Evolutionary conservation across 768 basidiomycete species (phyloP), one percentile per base, ranked within the genome.

Genomic region (Podaxis sp.): DNA sequence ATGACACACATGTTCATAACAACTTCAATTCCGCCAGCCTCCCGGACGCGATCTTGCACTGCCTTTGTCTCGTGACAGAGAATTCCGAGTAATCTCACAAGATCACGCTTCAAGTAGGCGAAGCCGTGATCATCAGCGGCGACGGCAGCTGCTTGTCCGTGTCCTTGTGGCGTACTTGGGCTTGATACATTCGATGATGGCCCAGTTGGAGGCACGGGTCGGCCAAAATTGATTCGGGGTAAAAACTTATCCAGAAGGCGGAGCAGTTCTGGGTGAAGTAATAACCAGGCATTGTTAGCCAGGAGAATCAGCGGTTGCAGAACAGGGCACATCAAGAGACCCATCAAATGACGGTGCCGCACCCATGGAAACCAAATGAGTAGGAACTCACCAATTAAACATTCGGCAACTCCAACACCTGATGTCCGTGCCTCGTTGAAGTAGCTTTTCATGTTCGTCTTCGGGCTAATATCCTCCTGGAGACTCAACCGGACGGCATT

Each of bases 1-100:
- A 94, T 79, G 17, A 93, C 92, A 73, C 94, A 96, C 75, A 95
- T 80, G 70, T 90, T 91, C 85, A 97, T 87, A 17, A 96, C 82
- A 52, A 93, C 83, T 57, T 87, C 82, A 63, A 97, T 86, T 52
- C 95, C 95, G 24, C 85, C 89, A 65, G 82, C 85, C 39, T 74
- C 74, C 54, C 95, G 82, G 44, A 88, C 81, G 8, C 86, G 83
- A 73, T 96, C 91, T 70, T 96, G 95, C 46, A 88, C 86, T 33
- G 74, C 78, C 70, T 75, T 86, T 66, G 82, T 80, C 51, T 82
- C 83, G 69, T 91, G 84, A 57, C 85, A 86, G 12, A 96, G 74
- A 52, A 92, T 82, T 5, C 93, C 93, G n/a, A 96, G 77, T 12
- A 96, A 77, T 17, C 92, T 88, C n/a, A 95, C 91, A 40, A 97